Evolutionary conservation across 2,329 filamentous ascomycete genomes (phyloP).

Genomic region (Alternaria alternata): DNA sequence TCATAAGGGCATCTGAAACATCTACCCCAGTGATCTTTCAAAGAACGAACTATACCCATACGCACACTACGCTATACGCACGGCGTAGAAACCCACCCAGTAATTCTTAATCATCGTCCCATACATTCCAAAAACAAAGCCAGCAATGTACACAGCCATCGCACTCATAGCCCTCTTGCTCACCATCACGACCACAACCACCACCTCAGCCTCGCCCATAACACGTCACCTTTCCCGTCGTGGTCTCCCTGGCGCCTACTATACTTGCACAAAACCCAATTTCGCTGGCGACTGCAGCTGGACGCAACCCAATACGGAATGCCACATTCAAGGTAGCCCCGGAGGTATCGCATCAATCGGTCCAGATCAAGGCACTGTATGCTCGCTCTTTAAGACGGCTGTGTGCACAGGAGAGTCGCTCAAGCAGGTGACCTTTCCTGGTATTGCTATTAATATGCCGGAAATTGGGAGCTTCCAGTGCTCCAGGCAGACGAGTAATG

Average conservation of each 20-base stretch:
- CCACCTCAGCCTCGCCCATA: constrained; percentile 8
- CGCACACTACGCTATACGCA: constrained; percentile 16
- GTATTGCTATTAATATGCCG: constrained; percentile 27
- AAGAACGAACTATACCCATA: constrained; percentile 16
- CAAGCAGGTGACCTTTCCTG: constrained; percentile 36
- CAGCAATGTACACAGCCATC: constrained; percentile 11
- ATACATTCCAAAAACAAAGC: background rate
- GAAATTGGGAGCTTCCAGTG: constrained; percentile 38
- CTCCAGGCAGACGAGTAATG: constrained; percentile 17
- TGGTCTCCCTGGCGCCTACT: constrained; percentile 48
- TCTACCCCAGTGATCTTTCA: background rate
- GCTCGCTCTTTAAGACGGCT: constrained; percentile 33
- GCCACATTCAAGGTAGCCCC: constrained; percentile 37
- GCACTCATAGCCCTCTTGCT: constrained; percentile 19
- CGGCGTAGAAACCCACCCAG: background rate
- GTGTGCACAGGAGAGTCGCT: constrained; percentile 34
- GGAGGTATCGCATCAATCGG: constrained; percentile 39
- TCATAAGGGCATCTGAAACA: constrained; percentile 9
- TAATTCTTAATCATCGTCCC: constrained; percentile 15
- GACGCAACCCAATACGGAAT: constrained; percentile 32
- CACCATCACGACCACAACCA: constrained; percentile 19
- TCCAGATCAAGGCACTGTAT: constrained; percentile 41
- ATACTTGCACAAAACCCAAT: constrained; percentile 39
- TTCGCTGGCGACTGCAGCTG: constrained; percentile 43
- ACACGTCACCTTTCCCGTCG: constrained; percentile 29